These are phyloP conservation scores for Neurospora sp. DNA, from an alignment of 495 filamentous ascomycete species.

Conservation along the genomic window DNA sequence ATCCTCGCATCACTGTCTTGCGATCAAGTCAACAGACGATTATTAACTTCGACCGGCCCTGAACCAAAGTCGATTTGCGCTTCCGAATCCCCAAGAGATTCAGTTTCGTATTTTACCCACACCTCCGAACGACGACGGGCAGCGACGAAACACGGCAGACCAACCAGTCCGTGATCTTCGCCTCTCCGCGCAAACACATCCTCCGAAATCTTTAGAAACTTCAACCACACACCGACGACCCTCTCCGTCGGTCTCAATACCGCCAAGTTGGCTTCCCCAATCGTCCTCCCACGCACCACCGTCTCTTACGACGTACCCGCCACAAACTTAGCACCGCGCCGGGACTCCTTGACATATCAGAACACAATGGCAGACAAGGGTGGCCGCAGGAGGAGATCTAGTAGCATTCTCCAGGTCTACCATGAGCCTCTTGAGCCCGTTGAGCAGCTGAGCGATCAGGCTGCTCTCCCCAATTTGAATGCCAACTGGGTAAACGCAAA, in stretches of 20 bases:
- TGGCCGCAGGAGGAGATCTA: conserved; percentile 78
- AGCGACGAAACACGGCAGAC: neutral
- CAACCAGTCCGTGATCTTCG: neutral
- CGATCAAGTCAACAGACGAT: neutral
- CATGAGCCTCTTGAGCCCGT: conserved; percentile 88
- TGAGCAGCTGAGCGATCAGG: conserved; percentile 93
- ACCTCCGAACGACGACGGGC: neutral
- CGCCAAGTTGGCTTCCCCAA: conserved; percentile 76
- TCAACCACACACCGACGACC: conserved; percentile 11
- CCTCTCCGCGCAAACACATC: neutral
- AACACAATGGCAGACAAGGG: conserved; percentile 38
- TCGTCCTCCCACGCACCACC: conserved; percentile 68
- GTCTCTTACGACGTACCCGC: conserved; percentile 65
- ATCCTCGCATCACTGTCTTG: neutral
- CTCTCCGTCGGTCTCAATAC: conserved; percentile 38
- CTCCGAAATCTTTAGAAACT: neutral
- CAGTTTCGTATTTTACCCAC: neutral
- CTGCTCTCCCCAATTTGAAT: conserved; percentile 88
- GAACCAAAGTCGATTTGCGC: neutral
- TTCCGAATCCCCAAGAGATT: neutral
- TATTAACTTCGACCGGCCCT: neutral
- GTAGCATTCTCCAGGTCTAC: conserved; percentile 80
- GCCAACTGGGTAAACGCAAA: conserved; percentile 98
- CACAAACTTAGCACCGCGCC: conserved; percentile 48
- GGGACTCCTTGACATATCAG: conserved; percentile 26